A percentile compares a stretch with the other conserved stretches of the same genome.
Conservation (phyloP, 2,329 filamentous ascomycete genomes). For the Cercospora zeina region DNA sequence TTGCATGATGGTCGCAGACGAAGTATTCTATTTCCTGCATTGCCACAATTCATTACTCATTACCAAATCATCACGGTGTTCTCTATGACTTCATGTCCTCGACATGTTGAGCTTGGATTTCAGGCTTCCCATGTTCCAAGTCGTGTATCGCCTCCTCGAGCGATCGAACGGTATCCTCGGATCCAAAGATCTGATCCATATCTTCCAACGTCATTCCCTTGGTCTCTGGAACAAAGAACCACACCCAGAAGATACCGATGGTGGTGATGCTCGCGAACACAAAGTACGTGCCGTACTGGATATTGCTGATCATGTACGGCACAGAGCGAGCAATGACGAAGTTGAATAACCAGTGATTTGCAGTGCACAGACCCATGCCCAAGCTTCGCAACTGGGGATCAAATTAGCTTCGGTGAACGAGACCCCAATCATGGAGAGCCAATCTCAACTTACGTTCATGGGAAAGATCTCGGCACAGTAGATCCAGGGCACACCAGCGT, state of each 20-base stretch:
- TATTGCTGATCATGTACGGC: constrained; percentile 26
- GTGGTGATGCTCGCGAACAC: constrained; percentile 21
- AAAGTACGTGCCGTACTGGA: constrained; percentile 25
- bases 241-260: constrained; percentile 27
- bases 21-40: too few species aligned
- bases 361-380: constrained; percentile 27
- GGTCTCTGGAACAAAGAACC: constrained; percentile 10
- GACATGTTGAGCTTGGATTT: not conserved
- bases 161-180: not conserved
- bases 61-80: too few species aligned
- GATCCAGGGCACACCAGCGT: constrained; percentile 26
- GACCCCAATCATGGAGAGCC: not conserved
- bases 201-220: constrained; percentile 13
- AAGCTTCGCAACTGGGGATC: constrained; percentile 53
- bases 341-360: constrained; percentile 31
- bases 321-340: constrained; percentile 27
- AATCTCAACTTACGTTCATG: constrained; percentile 46
- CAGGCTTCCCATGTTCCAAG: not conserved
- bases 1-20: too few species aligned
- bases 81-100: not conserved
- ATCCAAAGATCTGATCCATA: constrained; percentile 13
- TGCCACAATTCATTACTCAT: too few species aligned
- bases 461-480: constrained; percentile 67
- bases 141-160: not conserved
- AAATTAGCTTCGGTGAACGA: not conserved